These are phyloP conservation scores for Hyparrhenia diplandra DNA, from an alignment of 176 grass and related monocot genomes.

Conservation along the genomic window DNA sequence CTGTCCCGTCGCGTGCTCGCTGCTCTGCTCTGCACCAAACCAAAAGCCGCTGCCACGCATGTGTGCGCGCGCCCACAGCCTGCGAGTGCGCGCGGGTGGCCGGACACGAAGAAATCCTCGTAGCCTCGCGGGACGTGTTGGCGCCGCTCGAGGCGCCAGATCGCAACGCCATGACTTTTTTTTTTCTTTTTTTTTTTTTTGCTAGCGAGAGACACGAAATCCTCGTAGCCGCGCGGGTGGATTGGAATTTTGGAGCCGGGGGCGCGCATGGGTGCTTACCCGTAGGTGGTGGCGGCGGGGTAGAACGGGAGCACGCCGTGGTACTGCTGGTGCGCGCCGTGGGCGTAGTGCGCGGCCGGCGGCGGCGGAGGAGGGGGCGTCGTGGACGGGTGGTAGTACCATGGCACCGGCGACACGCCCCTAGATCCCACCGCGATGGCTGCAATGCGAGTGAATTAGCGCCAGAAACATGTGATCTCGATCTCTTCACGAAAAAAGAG, in stretches of 20 bases:
- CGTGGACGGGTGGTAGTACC: conserved; percentile 87
- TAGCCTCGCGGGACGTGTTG: neutral
- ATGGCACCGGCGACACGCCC: conserved; percentile 64
- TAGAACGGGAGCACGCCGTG: conserved; percentile 81
- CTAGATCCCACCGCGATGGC: conserved; percentile 71
- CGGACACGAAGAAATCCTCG: conserved; percentile 29
- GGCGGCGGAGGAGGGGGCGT: conserved; percentile 44
- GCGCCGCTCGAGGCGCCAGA: conserved; percentile 13
- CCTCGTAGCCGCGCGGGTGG: neutral
- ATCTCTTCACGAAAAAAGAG: conserved; percentile 5
- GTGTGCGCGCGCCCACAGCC: conserved; percentile 35
- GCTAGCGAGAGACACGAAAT: neutral
- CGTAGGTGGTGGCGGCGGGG: conserved; percentile 69
- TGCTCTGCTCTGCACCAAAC: neutral
- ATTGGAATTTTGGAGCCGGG: neutral
- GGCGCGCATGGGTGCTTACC: conserved; percentile 43
- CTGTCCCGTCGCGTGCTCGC: conserved; percentile 30
- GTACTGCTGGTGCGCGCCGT: conserved; percentile 63
- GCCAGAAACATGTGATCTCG: conserved; percentile 10
- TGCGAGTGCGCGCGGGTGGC: neutral
- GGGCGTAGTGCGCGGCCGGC: conserved; percentile 52
- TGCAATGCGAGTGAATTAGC: conserved; percentile 37
- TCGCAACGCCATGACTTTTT: neutral
- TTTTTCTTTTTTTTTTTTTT: neutral
- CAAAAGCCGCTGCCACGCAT: conserved; percentile 21